A percentile compares a stretch with the other conserved stretches of the same genome.
Evolutionary conservation across 148 eudicot species (phyloP).

Genomic region (Bassia scoparia): DNA sequence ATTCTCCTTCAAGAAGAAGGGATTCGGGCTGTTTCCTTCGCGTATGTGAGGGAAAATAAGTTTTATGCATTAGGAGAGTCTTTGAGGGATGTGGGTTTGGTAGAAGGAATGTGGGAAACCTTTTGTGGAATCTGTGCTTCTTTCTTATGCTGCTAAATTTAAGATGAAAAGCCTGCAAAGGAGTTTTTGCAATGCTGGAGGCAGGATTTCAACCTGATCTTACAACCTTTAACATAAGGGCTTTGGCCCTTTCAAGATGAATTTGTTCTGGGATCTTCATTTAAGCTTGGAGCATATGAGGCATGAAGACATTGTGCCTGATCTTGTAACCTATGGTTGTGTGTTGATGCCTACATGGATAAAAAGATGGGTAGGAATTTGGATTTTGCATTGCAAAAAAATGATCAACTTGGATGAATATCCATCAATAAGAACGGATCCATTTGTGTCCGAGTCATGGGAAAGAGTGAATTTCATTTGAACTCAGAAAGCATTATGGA

Average conservation of each 20-base stretch:
- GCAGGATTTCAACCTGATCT: slow-evolving; percentile 76
- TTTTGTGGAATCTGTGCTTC: slow-evolving; percentile 83
- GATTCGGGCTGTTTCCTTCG: slow-evolving; percentile 52
- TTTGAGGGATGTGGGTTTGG: slow-evolving; percentile 73
- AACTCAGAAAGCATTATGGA: slow-evolving; percentile 75
- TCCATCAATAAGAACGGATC: slow-evolving; percentile 54
- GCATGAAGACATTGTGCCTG: slow-evolving; percentile 62
- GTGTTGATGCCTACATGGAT: too few relatives aligned
- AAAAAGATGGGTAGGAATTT: slow-evolving; percentile 68
- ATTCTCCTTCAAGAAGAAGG: slow-evolving; percentile 66
- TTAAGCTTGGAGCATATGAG: slow-evolving; percentile 83
- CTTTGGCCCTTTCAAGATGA: slow-evolving; percentile 82
- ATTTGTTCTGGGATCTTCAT: slow-evolving; percentile 91
- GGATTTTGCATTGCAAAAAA: slow-evolving; percentile 62
- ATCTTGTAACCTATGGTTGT: slow-evolving; percentile 94
- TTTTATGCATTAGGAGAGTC: slow-evolving; percentile 65
- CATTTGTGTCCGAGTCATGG: slow-evolving; percentile 73
- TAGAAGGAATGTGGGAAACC: slow-evolving; percentile 75
- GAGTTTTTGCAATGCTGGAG: slow-evolving; percentile 74
- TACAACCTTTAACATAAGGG: slow-evolving; percentile 69
- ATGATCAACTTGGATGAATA: slow-evolving; percentile 44
- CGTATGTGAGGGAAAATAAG: slow-evolving; percentile 60
- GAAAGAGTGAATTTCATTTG: slow-evolving; percentile 79
- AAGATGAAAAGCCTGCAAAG: slow-evolving; percentile 97
- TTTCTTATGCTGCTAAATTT: slow-evolving; percentile 86